These are phyloP conservation scores for Pseudonitzschia pungens DNA, from an alignment of 108 stramenopile genomes.

Conservation along the genomic window DNA sequence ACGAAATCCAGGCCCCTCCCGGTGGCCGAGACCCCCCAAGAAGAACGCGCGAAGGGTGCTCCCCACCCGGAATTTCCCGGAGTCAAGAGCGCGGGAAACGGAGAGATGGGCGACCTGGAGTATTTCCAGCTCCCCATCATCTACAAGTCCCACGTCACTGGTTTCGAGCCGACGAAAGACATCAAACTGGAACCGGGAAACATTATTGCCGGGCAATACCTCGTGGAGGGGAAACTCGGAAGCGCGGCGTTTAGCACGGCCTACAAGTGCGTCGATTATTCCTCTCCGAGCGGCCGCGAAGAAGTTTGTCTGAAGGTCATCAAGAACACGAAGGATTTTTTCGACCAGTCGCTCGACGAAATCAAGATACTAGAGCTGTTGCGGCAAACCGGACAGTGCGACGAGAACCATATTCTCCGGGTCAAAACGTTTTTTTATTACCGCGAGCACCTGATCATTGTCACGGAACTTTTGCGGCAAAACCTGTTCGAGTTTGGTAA, in stretches of 20 bases:
- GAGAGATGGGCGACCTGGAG: constrained; percentile 76
- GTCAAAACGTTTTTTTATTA: constrained; percentile 97
- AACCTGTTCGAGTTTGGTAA: constrained; percentile 97
- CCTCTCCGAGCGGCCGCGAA: constrained; percentile 70
- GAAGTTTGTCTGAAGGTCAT: constrained; percentile 96
- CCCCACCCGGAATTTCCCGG: constrained; percentile 67
- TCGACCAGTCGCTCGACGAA: constrained; percentile 98
- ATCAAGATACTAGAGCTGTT: constrained; percentile 93
- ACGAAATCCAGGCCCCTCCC: neutral
- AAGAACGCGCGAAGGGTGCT: constrained; percentile 4
- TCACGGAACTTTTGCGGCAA: constrained; percentile 94
- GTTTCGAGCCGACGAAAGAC: constrained; percentile 90
- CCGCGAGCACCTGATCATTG: constrained; percentile 96
- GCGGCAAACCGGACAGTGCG: constrained; percentile 77
- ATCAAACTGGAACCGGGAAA: constrained; percentile 70
- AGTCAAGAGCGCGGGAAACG: constrained; percentile 62
- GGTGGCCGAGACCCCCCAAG: neutral
- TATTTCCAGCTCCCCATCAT: constrained; percentile 84
- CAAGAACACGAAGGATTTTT: constrained; percentile 99
- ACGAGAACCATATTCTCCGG: constrained; percentile 82
- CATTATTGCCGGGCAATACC: constrained; percentile 90
- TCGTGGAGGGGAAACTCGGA: constrained; percentile 89
- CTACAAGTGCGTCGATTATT: constrained; percentile 88
- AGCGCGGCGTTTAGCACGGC: constrained; percentile 95
- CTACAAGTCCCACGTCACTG: constrained; percentile 83